Evolutionary conservation across 495 filamentous ascomycete species (phyloP), one percentile per base, ranked within the genome.

Genomic region (Neurospora discreta): DNA sequence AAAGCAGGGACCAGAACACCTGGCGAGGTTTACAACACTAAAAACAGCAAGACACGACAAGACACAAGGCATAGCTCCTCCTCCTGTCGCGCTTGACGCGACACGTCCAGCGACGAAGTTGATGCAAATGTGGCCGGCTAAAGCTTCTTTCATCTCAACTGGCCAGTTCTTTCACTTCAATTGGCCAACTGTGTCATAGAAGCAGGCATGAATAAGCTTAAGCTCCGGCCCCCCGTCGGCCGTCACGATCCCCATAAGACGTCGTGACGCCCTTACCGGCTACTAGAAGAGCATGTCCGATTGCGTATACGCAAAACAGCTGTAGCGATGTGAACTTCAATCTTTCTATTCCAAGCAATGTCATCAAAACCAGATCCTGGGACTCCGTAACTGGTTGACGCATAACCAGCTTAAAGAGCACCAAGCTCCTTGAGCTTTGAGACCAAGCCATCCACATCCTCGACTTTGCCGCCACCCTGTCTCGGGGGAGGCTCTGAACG

Each of bases 401-500:
- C 30, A 60, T 33, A 30, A 30, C 39, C 65, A 2, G 38, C 74
- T 86, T 88, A 97, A 80, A 99, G 83, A 71, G 94, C 96, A 71
- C 95, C 95, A 73, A 99, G 83, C 82, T 98, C 95, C 87, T 97
- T 99, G 80, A 99, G 82, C 87, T 93, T 97, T 15, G 85, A 82
- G 75, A 99, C 90, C 81, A 99, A 85, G 8, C 95, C 94, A 81
- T 97, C 94, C 41, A 99, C 96, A 87, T 97, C 91, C 78, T 95
- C 93, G 40, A 98, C 96, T 87, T 97, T 98, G 73, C 93, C 93
- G 75, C 95, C 95, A 46, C 96, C 95, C 83, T 97, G 88, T 80
- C 95, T 87, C 67, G 92, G 83, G 39, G 93, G 88, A 69, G 95
- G 95, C 85, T 98, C 95, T 92, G 76, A 38, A 39, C 41, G 11